A percentile compares a stretch with the other conserved stretches of the same genome.
phyloP scores from a whole-genome alignment of 352 stramenopile species.

The Pythium folliculosum region DNA sequence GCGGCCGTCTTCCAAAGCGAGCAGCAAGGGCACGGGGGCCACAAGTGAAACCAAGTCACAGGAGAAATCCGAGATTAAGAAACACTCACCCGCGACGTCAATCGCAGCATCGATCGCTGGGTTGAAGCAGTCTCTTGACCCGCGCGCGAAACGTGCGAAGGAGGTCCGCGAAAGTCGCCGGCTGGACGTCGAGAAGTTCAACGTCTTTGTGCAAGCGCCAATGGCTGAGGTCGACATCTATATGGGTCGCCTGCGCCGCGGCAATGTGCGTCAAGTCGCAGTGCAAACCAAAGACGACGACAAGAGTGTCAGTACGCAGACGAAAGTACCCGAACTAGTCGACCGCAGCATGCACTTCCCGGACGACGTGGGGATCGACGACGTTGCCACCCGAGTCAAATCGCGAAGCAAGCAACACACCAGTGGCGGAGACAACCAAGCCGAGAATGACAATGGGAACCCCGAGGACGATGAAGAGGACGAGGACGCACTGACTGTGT shows the following conservation, averaged over 20 bases:
- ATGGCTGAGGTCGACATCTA: constrained; percentile 64
- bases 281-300: constrained; percentile 65
- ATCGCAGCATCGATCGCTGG: constrained; percentile 72
- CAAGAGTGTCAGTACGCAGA: constrained; percentile 50
- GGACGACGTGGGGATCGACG: constrained; percentile 71
- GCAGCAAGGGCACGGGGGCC: not conserved
- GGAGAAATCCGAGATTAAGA: constrained; percentile 8
- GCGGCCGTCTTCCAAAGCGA: constrained; percentile 20
- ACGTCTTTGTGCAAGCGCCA: constrained; percentile 59
- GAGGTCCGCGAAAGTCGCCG: constrained; percentile 64
- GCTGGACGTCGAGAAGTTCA: constrained; percentile 71
- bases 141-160: constrained; percentile 55
- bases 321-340: constrained; percentile 38
- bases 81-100: constrained; percentile 28
- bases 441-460: constrained; percentile 26
- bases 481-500: constrained; percentile 23
- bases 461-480: constrained; percentile 2
- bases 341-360: constrained; percentile 74
- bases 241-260: constrained; percentile 49
- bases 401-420: constrained; percentile 4
- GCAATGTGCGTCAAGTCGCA: constrained; percentile 52
- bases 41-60: constrained; percentile 11
- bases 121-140: constrained; percentile 71
- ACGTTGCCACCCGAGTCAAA: not conserved
- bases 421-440: constrained; percentile 17